Conservation (phyloP, 2,329 filamentous ascomycete species). For the Incumbomyces delicatus region DNA sequence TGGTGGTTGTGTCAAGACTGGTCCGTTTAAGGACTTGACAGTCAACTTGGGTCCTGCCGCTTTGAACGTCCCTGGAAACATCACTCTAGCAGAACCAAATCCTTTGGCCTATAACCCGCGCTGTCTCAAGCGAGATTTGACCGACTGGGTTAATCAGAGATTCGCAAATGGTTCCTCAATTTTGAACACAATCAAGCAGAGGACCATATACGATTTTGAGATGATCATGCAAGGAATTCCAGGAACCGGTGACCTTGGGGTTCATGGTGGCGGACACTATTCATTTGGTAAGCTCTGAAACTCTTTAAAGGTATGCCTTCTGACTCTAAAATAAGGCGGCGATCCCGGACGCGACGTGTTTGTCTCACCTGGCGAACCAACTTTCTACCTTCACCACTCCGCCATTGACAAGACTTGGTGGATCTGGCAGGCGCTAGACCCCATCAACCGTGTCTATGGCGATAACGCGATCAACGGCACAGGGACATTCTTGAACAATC, state of each 20-base stretch:
- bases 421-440: conserved; percentile 39
- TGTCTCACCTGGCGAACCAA: conserved; percentile 37
- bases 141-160: conserved; percentile 15
- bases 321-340: conserved; percentile 14
- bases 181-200: conserved; percentile 10
- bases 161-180: conserved; percentile 19
- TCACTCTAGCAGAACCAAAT: conserved; percentile 11
- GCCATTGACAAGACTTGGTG: conserved; percentile 41
- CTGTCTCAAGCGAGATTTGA: conserved; percentile 18
- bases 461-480: conserved; percentile 33
- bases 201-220: conserved; percentile 27
- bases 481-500: conserved; percentile 35
- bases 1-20: conserved; percentile 28
- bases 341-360: conserved; percentile 31
- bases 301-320: conserved; percentile 28
- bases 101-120: conserved; percentile 23
- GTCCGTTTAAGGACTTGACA: conserved; percentile 30
- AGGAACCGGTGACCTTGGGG: conserved; percentile 27
- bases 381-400: conserved; percentile 41
- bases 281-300: conserved; percentile 29
- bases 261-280: conserved; percentile 41
- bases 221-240: conserved; percentile 31
- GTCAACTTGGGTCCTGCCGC: conserved; percentile 25
- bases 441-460: conserved; percentile 23
- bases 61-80: conserved; percentile 13